Conservation (phyloP, 225 moss, liverwort and hornwort species). For the Neckera pumila region DNA sequence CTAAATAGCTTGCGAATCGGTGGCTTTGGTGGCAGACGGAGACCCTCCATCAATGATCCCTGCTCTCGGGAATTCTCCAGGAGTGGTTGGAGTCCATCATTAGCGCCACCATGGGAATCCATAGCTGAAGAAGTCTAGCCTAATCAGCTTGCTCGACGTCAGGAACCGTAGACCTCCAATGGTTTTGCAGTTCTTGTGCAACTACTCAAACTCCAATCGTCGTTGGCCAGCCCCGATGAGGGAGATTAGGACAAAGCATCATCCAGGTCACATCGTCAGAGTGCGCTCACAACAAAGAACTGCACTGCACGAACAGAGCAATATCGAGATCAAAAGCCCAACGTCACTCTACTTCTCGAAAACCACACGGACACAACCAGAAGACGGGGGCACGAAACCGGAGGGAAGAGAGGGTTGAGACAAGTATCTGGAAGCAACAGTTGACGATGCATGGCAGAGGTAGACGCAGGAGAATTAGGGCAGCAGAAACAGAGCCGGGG, state of each 20-base stretch:
- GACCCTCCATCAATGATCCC: slow-evolving; percentile 6
- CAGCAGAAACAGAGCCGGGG: not conserved
- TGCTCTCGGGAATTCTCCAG: not conserved
- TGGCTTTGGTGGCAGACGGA: not conserved
- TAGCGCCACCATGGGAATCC: not conserved
- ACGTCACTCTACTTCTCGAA: not conserved
- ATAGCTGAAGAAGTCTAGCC: not conserved
- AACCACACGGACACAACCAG: not conserved
- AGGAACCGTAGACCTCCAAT: not conserved
- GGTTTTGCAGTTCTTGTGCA: not conserved
- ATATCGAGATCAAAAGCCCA: not conserved
- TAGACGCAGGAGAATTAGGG: not conserved
- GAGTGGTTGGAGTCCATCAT: not conserved
- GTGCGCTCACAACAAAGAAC: not conserved
- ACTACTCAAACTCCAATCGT: not conserved
- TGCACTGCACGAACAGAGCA: not conserved
- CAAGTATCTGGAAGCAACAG: not conserved
- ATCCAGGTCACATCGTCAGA: not conserved
- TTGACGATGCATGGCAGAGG: not conserved
- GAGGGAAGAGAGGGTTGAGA: not conserved
- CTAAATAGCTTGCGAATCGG: not conserved
- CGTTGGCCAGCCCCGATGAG: not conserved
- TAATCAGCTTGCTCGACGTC: not conserved
- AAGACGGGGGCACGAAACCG: not conserved
- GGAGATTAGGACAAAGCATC: not conserved